These are phyloP conservation scores for Ustilago xerochloae DNA, from an alignment of 1,284 basidiomycete species.

Conservation along the genomic window DNA sequence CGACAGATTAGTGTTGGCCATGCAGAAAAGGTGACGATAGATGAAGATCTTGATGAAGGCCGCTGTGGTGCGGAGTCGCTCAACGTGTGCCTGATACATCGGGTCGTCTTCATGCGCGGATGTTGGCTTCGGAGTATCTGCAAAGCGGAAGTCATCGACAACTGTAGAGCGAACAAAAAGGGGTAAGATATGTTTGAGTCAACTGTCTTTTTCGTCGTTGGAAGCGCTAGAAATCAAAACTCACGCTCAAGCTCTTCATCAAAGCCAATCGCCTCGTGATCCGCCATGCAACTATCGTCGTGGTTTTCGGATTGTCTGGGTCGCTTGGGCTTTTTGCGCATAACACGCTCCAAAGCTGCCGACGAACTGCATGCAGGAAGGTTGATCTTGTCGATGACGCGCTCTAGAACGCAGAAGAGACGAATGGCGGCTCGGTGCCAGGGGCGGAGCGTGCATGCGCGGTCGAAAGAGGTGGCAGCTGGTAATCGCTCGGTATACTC, in stretches of 20 bases:
- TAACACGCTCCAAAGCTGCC: constrained; percentile 39
- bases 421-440: constrained; percentile 48
- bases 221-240: background rate
- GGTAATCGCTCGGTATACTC: constrained; percentile 49
- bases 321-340: constrained; percentile 48
- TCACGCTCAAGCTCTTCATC: constrained; percentile 40
- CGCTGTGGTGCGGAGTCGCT: constrained; percentile 42
- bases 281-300: constrained; percentile 50
- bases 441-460: constrained; percentile 37
- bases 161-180: background rate
- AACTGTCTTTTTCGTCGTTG: background rate
- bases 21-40: constrained; percentile 38
- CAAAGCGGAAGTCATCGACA: constrained; percentile 38
- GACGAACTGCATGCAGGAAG: constrained; percentile 49
- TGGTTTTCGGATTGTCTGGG: constrained; percentile 44
- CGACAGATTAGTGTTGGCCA: constrained; percentile 36
- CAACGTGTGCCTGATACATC: constrained; percentile 45
- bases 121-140: constrained; percentile 39
- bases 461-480: constrained; percentile 42
- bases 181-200: background rate
- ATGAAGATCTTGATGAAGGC: constrained; percentile 54
- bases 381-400: constrained; percentile 54
- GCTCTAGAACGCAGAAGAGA: constrained; percentile 46
- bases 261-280: constrained; percentile 47
- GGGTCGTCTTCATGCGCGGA: constrained; percentile 43